Evolutionary conservation across 2,329 filamentous ascomycete genomes (phyloP).

Genomic region (Cordyceps cicadae): DNA sequence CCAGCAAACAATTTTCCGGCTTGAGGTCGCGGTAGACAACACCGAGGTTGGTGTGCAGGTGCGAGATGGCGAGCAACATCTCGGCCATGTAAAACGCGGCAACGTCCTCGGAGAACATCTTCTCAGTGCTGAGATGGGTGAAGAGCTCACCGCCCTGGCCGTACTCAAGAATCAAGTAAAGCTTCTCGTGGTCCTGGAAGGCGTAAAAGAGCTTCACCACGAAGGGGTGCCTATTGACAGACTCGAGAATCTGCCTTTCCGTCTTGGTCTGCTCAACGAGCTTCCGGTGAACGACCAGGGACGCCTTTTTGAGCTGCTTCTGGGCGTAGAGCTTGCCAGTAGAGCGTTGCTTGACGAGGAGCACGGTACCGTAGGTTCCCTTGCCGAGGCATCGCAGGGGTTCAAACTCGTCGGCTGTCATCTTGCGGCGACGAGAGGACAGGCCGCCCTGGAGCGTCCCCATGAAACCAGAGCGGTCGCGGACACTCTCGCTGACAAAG

Average conservation of each 20-base stretch:
- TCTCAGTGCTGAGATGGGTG: constrained; percentile 84
- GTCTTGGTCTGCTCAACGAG: constrained; percentile 96
- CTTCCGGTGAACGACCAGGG: constrained; percentile 88
- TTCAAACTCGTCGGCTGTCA: constrained; percentile 86
- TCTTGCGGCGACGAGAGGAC: constrained; percentile 61
- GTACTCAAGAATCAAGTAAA: constrained; percentile 96
- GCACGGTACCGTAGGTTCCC: constrained; percentile 89
- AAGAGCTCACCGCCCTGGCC: constrained; percentile 96
- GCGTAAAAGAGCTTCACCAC: constrained; percentile 98
- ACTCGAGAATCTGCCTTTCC: constrained; percentile 88
- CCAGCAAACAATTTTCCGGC: constrained; percentile 92
- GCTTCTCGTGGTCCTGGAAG: constrained; percentile 95
- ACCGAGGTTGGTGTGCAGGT: constrained; percentile 84
- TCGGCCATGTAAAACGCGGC: constrained; percentile 98
- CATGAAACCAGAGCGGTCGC: constrained; percentile 29
- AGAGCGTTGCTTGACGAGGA: constrained; percentile 80
- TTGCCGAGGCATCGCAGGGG: constrained; percentile 88
- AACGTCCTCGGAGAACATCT: constrained; percentile 86
- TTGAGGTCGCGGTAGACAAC: constrained; percentile 97
- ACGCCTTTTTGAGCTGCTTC: constrained; percentile 98
- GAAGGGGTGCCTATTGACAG: constrained; percentile 92
- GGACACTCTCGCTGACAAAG: constrained; percentile 63
- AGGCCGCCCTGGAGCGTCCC: constrained; percentile 47
- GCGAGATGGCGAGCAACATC: constrained; percentile 87
- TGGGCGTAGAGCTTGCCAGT: constrained; percentile 91